Base-by-base conservation (phyloP, 352 stramenopile genomes). In the Phytopythium delawarense region DNA sequence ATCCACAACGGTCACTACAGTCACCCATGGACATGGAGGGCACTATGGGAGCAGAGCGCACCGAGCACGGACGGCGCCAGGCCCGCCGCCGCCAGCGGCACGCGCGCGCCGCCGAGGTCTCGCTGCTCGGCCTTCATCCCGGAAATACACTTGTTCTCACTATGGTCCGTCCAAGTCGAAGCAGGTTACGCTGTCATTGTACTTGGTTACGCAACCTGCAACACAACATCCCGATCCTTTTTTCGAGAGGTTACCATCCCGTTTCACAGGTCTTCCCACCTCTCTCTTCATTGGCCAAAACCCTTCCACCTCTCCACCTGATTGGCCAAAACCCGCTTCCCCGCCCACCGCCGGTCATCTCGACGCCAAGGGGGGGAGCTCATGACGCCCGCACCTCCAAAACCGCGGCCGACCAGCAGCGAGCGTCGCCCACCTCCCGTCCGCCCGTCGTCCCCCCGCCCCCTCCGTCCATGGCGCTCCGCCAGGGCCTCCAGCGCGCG, bases 61-160 rank as follows among this genome's bases (percentile, higher is more conserved):
- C 83, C 71, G 0, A 90, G 68, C 28, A 88, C 49, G 16, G 80
- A 85, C 28, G 80, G 83, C 67, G 83, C 75, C 4, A 90, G 57
- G 11, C 81, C 83, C 55, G 75, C 88, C 46, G 79, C 71, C 32
- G 71, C 69, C 39, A 92, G 69, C 40, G 67, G 65, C 49, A 85
- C 74, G 34, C 76, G 37, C 30, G 25, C 18, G 54, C 40, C 40
- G 46, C n/a, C 72, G 68, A 75, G 11, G 21, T 63, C 40, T 50
- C n/a, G 45, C 37, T 52, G 49, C 45, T 51, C 13, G 5, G 13
- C 45, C 45, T 51, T 51, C 45, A 51, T 49, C 21, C 25, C 53
- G 28, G 7, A 7, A 40, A 40, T 40, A 40, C 35, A 40, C 35
- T 40, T 40, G 35, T 2, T 15, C 35, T 40, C 35, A 40, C 35